phyloP scores from a whole-genome alignment of 73 alveolate genomes.

The Urostyla sp. region DNA sequence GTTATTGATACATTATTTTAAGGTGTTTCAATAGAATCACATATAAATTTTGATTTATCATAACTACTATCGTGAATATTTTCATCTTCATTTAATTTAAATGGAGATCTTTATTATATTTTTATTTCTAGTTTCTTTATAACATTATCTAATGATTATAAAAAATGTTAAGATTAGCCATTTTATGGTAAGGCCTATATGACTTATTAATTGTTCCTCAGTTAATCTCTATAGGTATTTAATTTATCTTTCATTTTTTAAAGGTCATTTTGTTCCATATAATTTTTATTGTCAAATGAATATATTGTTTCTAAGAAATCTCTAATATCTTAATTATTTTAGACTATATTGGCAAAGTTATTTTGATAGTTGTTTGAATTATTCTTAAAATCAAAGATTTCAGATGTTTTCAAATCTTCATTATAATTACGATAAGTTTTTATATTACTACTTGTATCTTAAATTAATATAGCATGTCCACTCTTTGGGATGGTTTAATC shows the following conservation, averaged over 20 bases:
- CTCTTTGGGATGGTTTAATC: too few species aligned
- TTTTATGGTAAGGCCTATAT: not conserved
- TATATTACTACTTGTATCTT: too few species aligned
- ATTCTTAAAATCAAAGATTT: too few species aligned
- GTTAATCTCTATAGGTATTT: not conserved
- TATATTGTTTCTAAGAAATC: not conserved
- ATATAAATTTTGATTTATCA: not conserved
- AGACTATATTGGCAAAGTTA: too few species aligned
- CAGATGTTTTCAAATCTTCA: too few species aligned
- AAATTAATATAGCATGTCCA: too few species aligned
- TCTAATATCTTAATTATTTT: not conserved
- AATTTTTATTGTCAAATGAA: not conserved
- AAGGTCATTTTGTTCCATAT: not conserved
- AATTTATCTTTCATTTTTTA: not conserved
- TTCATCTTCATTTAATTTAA: not conserved
- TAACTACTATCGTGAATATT: not conserved
- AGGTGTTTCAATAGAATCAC: not conserved
- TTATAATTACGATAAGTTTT: too few species aligned
- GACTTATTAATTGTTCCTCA: not conserved
- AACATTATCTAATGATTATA: too few species aligned
- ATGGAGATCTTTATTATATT: not conserved
- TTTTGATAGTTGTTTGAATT: too few species aligned
- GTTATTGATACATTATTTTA: not conserved
- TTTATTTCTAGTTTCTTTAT: not conserved
- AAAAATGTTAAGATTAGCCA: not conserved